These are phyloP conservation scores for Sporormia fimetaria DNA, from an alignment of 495 filamentous ascomycete genomes.

Conservation along the genomic window DNA sequence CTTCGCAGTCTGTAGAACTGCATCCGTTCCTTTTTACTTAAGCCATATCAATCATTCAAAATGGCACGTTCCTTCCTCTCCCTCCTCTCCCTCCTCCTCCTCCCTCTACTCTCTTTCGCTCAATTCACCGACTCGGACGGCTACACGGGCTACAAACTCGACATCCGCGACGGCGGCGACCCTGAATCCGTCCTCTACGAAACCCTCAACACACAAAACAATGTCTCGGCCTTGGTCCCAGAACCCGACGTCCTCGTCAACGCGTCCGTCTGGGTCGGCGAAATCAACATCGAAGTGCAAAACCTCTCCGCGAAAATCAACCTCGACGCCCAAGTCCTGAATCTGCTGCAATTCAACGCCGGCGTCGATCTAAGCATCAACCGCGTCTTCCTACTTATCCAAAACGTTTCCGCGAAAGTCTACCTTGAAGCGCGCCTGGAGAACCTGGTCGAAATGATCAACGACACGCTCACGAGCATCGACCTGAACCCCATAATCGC, in stretches of 20 bases:
- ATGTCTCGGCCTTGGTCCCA: slow-evolving; percentile 31
- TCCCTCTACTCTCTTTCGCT: slow-evolving; percentile 16
- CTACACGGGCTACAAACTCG: slow-evolving; percentile 45
- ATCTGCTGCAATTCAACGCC: slow-evolving; percentile 45
- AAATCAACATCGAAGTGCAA: slow-evolving; percentile 42
- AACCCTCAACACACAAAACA: slow-evolving; percentile 38
- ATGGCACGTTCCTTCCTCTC: slow-evolving; percentile 25
- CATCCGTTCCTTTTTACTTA: slow-evolving; percentile 14
- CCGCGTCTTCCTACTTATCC: slow-evolving; percentile 40
- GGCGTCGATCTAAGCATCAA: slow-evolving; percentile 45
- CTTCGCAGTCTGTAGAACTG: slow-evolving; percentile 5
- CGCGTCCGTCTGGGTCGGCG: slow-evolving; percentile 41
- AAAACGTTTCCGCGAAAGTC: slow-evolving; percentile 47
- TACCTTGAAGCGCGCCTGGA: slow-evolving; percentile 44
- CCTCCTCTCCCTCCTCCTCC: slow-evolving; percentile 18
- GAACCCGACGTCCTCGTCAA: slow-evolving; percentile 48
- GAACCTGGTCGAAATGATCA: slow-evolving; percentile 46
- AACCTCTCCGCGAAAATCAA: slow-evolving; percentile 52
- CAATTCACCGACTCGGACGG: slow-evolving; percentile 29
- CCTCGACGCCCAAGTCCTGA: slow-evolving; percentile 45
- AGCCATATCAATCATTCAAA: slow-evolving; percentile 23
- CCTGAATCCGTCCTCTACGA: slow-evolving; percentile 40
- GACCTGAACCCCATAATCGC: slow-evolving; percentile 49
- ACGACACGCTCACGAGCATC: slow-evolving; percentile 40
- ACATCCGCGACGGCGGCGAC: slow-evolving; percentile 35